Percentiles rank a stretch among this genome's conserved stretches.
Evolutionary conservation across 129 eudicot species (phyloP).

Genomic region (Calendula officinalis): DNA sequence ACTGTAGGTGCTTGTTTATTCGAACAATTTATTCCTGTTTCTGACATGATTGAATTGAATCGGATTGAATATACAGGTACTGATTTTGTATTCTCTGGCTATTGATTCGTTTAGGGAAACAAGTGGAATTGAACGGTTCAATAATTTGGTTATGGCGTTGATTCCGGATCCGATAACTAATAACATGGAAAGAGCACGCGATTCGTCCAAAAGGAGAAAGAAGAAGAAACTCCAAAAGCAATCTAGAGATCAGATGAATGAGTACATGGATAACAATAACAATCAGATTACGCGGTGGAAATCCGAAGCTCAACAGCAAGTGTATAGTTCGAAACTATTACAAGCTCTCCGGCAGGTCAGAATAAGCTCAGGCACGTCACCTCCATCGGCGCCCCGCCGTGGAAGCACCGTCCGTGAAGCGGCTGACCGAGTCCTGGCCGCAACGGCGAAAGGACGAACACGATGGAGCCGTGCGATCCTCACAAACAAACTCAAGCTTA

Average conservation of each 20-base stretch:
- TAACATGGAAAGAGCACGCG: conserved; percentile 45
- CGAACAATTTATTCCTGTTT: neutral
- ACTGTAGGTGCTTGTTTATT: neutral
- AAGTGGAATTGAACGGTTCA: neutral
- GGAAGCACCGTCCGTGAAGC: conserved; percentile 50
- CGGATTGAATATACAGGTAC: conserved; percentile 28
- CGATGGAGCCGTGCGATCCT: conserved; percentile 83
- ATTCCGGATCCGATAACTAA: conserved; percentile 45
- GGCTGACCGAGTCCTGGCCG: conserved; percentile 63
- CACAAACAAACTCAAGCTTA: conserved; percentile 40
- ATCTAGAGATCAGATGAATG: conserved; percentile 13
- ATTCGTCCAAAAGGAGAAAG: conserved; percentile 40
- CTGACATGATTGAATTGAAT: conserved; percentile 26
- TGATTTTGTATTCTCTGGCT: conserved; percentile 9
- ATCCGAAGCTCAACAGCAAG: conserved; percentile 26
- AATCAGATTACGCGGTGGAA: conserved; percentile 30
- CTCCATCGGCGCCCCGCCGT: conserved; percentile 31
- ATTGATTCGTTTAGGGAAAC: conserved; percentile 6
- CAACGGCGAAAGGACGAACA: conserved; percentile 50
- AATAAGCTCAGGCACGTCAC: conserved; percentile 1
- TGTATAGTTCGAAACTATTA: too few species aligned
- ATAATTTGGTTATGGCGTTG: conserved; percentile 17
- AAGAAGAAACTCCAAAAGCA: conserved; percentile 39
- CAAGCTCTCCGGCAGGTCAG: too few species aligned
- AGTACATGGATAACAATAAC: conserved; percentile 4